Base-by-base conservation (phyloP, 305 asterid genomes). In the Fraxinus sp. region DNA sequence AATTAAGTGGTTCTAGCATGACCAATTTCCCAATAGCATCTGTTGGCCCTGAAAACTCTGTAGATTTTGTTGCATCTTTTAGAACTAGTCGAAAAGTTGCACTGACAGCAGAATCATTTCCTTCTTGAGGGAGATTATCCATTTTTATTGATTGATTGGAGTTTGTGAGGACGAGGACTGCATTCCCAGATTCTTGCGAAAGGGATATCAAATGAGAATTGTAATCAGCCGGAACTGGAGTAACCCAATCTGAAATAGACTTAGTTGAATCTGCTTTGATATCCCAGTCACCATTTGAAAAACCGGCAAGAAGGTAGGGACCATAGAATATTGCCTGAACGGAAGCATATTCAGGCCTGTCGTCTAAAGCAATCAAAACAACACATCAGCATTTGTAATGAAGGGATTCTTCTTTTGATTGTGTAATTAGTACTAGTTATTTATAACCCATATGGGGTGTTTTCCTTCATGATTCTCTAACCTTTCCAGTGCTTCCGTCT, bases 281-380 rank as follows among this genome's bases (percentile, higher is more conserved):
- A 57, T 91, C 88, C 95, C 95, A 96, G 68, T 93, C 98, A 9
- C 92, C 95, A 7, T 37, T 81, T n/a, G 97, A 77, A 1, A 89
- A 87, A 14, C 96, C 98, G 1, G 90, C 98, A 2, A 96, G 97
- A 79, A 94, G 97, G 88, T 96, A 96, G 76, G 98, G 97, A 26
- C 99, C 98, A 32, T 89, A 95, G 79, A 93, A 84, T 86, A 95
- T 88, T 57, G 98, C 93, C 37, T 93, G 91, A 46, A 96, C 64
- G 0, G 94, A 87, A 10, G 92, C 86, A 80, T 87, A 94, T 82
- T 88, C 92, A 0, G 90, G 79, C 36, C 99, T 83, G 14, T 96
- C 97, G 85, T 96, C 99, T 94, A 87, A 59, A 82, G 7, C 80
- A 79, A 20, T 16, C 49, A 33, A 24, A 80, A 84, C 3, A 43